Evolutionary conservation across 163 green algal species (phyloP).

Genomic region (Smithsoniella earleae): DNA sequence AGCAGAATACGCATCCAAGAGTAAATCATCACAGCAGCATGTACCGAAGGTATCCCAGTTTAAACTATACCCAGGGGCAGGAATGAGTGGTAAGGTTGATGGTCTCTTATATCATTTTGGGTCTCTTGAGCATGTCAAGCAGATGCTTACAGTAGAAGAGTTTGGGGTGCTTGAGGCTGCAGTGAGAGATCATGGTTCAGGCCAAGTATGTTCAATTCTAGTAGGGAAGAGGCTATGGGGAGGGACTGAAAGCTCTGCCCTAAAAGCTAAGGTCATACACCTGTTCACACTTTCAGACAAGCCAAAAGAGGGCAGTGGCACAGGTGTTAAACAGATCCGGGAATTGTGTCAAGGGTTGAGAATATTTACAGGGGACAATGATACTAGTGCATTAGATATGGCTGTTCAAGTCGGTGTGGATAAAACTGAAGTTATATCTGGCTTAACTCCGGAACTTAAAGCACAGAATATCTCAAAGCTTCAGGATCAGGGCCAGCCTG

Average conservation of each 20-base stretch:
- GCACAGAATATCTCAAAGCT: neutral
- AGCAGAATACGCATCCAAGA: neutral
- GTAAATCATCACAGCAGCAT: neutral
- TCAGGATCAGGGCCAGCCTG: slow-evolving; percentile 12
- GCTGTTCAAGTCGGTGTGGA: slow-evolving; percentile 42
- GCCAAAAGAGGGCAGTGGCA: neutral
- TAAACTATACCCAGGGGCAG: slow-evolving; percentile 40
- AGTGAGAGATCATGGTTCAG: neutral
- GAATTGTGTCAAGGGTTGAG: neutral
- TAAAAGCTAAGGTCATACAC: neutral
- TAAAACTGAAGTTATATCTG: slow-evolving; percentile 52
- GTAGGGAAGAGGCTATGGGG: neutral
- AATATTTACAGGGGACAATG: slow-evolving; percentile 62
- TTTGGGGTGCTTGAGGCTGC: slow-evolving; percentile 10
- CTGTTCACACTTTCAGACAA: slow-evolving; percentile 29
- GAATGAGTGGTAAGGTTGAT: slow-evolving; percentile 37
- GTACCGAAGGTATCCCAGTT: slow-evolving; percentile 42
- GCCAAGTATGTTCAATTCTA: slow-evolving; percentile 32
- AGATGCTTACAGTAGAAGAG: slow-evolving; percentile 28
- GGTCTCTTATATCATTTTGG: slow-evolving; percentile 35
- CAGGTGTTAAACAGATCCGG: neutral
- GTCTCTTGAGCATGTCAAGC: slow-evolving; percentile 37
- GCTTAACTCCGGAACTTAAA: slow-evolving; percentile 65
- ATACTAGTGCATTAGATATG: slow-evolving; percentile 48
- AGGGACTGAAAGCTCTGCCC: slow-evolving; percentile 10